Conservation (phyloP, 1,139 yeast genomes). For the Yamadazyma epiphylla region DNA sequence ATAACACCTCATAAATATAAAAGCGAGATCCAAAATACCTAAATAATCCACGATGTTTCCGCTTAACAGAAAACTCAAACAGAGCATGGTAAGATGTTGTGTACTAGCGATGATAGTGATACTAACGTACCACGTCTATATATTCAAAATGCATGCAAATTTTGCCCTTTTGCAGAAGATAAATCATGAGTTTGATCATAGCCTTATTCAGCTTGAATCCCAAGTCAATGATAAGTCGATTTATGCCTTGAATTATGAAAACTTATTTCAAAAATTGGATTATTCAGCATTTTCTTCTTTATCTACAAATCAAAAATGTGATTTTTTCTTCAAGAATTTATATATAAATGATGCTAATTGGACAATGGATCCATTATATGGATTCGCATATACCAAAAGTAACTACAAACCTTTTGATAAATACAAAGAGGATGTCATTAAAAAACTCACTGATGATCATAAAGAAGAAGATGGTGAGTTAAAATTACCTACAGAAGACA, state of each 20-base stretch:
- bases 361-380: conserved; percentile 14
- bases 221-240: conserved; percentile 4
- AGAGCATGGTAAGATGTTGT: not conserved
- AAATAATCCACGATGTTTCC: too few relatives aligned
- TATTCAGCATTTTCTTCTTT: conserved; percentile 3
- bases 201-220: too few relatives aligned
- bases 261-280: conserved; percentile 8
- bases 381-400: conserved; percentile 12
- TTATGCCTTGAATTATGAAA: conserved; percentile 7
- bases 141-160: not conserved
- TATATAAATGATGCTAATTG: conserved; percentile 8
- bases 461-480: conserved; percentile 3
- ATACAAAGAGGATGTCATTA: conserved; percentile 6
- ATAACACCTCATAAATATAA: too few relatives aligned
- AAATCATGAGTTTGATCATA: not conserved
- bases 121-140: not conserved
- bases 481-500: conserved; percentile 4
- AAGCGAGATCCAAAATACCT: too few relatives aligned
- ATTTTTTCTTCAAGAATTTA: conserved; percentile 10
- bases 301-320: conserved; percentile 8
- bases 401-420: conserved; percentile 12
- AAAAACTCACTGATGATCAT: conserved; percentile 3
- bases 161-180: not conserved
- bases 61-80: not conserved
- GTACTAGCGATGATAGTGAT: not conserved